Base-by-base conservation (phyloP, 2,329 filamentous ascomycete species). In the Botrytis sinoallii region DNA sequence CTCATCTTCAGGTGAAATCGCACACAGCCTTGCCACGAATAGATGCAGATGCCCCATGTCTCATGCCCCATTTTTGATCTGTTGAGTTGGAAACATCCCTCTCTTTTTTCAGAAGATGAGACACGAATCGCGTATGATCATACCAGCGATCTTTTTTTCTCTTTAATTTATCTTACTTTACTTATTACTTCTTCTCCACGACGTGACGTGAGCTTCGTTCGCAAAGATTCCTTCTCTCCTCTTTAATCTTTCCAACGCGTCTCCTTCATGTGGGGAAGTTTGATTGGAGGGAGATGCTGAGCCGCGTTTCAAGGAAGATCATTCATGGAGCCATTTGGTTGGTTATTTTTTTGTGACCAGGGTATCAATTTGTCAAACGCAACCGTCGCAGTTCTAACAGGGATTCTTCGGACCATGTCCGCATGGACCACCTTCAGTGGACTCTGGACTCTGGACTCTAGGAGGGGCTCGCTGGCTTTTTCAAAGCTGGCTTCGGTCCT, bases 231-330 rank as follows among this genome's bases (percentile, higher is more conserved):
- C 42, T 40, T 44, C 63, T n/a, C 38, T 42, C 38, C 38, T 44
- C 61, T 64, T 32, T 6, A 52, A 35, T 52, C 22, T 38, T n/a
- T 22, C 42, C 25, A 63, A 42, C 63, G 63, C 72, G 61, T 71
- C 46, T 63, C 40, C 55, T 59, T 59, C 42, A 68, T 68, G 40
- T 68, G 63, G 60, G 57, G 57, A 67, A 44, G 70, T 75, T 72
- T 76, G 73, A 77, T 77, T 77, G 75, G 76, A 76, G 61, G 63
- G 70, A 60, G 61, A 38, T 59, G 69, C 72, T 72, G 70, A 75
- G 74, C 71, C 73, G 74, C 72, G 76, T 76, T 78, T 77, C 75
- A 77, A 72, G 71, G 38, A 52, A 63, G 73, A 71, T 68, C 64
- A 68, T 68, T 67, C 61, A 68, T 68, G 52, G 40, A 72, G 52